A percentile compares a stretch with the other conserved stretches of the same genome.
phyloP scores from a whole-genome alignment of 495 filamentous ascomycete species.

The Thermochaetoides thermophila region DNA sequence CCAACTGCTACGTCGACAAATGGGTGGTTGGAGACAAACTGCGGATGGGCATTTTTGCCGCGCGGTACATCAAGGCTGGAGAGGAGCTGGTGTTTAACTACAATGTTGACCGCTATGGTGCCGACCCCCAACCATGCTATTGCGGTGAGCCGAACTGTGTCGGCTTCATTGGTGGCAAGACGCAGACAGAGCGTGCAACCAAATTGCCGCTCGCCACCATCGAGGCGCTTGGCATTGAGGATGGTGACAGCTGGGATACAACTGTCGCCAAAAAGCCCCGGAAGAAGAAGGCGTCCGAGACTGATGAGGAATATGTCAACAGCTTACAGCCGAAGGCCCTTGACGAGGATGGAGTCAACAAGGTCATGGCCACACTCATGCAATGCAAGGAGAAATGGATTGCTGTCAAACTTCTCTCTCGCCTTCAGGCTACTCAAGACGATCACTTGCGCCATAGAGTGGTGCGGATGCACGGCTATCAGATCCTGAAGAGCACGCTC shows the following conservation, averaged over 20 bases:
- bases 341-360: conserved; percentile 78
- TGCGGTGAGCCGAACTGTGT: conserved; percentile 91
- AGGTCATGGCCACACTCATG: conserved; percentile 97
- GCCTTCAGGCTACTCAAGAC: conserved; percentile 80
- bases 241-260: conserved; percentile 82
- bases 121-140: conserved; percentile 91
- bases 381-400: conserved; percentile 99
- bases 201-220: conserved; percentile 83
- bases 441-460: conserved; percentile 79
- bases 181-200: conserved; percentile 88
- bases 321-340: conserved; percentile 72
- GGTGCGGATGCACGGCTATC: conserved; percentile 92
- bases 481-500: conserved; percentile 77
- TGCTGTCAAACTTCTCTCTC: conserved; percentile 79
- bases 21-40: conserved; percentile 98
- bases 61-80: conserved; percentile 69
- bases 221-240: conserved; percentile 91
- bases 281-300: conserved; percentile 87
- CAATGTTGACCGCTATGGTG: conserved; percentile 96
- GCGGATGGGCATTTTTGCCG: conserved; percentile 97
- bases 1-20: conserved; percentile 98
- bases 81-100: conserved; percentile 99
- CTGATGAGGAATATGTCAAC: conserved; percentile 94
- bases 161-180: conserved; percentile 93
- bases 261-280: conserved; percentile 74